Base-by-base conservation (phyloP, 2,329 filamentous ascomycete species). In the Beauveria asiatica region DNA sequence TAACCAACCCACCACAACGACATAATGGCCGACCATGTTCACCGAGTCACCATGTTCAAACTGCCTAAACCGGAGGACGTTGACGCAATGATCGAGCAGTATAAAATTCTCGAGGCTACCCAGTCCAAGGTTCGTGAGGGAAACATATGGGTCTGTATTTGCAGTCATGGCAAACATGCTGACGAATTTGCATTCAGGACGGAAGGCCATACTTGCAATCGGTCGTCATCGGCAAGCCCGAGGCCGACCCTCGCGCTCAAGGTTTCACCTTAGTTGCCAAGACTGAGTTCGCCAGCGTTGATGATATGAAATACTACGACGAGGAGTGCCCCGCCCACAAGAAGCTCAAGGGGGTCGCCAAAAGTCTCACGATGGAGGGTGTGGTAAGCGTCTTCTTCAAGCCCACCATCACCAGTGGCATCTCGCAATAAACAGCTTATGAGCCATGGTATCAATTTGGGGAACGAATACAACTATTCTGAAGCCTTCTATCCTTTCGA, bases 301-400 rank as follows among this genome's bases (percentile, higher is more conserved):
- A 85, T 13, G 87, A 90, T 70, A 84, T 90, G 82, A 77, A 82
- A 65, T 90, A 82, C 74, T 90, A 89, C 70, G 87, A 90, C 69
- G 75, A 76, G 10, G 76, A 69, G 58, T 80, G 78, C 65, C 61
- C 67, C n/a, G 76, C 76, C 2, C 78, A 81, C 64, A 65, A 67
- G 60, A 69, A 63, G 25, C 72, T 80, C 61, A 79, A 77, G 70
- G 67, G 65, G 39, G 64, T 66, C 2, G 73, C 71, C 16, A 67
- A 67, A 63, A 65, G 61, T 19, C 63, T 78, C 27, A 67, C 64
- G 7, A 61, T 76, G 9, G 65, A 71, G 41, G 76, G 73, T 17
- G 61, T 75, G 27, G 54, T 78, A 66, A 76, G 74, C 16, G 72
- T 78, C 21, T 77, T 71, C 64, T 76, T 77, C 57, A 74, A 73